phyloP scores from a whole-genome alignment of 2,329 filamentous ascomycete species.

The Tolypocladium endophyticum region DNA sequence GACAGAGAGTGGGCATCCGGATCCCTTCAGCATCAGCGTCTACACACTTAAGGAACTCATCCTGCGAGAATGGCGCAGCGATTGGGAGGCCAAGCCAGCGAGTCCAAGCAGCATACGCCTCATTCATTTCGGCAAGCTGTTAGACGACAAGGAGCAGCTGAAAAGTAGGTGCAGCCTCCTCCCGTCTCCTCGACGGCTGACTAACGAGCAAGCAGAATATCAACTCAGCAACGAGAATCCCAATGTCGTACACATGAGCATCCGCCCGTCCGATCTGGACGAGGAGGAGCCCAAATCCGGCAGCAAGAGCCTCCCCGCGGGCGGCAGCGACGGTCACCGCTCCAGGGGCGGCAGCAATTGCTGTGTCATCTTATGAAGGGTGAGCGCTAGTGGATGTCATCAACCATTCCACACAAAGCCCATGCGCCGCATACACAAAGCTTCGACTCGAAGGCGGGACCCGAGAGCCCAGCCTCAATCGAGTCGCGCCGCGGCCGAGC shows the following conservation, averaged over 20 bases:
- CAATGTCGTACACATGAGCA: constrained; percentile 91
- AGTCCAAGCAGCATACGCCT: constrained; percentile 83
- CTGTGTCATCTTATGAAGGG: constrained; percentile 39
- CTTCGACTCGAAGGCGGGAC: neutral
- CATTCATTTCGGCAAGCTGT: constrained; percentile 82
- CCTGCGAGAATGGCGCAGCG: constrained; percentile 80
- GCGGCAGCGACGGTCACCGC: constrained; percentile 27
- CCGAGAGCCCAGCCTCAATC: neutral
- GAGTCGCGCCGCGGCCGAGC: neutral
- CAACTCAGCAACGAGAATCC: constrained; percentile 63
- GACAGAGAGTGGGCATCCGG: constrained; percentile 47
- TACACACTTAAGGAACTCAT: constrained; percentile 94
- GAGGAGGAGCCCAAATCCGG: constrained; percentile 65
- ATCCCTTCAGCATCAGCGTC: constrained; percentile 83
- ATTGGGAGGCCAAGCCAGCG: constrained; percentile 81
- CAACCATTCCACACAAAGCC: neutral
- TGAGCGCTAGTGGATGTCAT: neutral
- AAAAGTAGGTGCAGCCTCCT: constrained; percentile 53
- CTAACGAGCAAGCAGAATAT: constrained; percentile 47
- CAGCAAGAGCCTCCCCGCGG: constrained; percentile 37
- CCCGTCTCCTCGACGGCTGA: neutral
- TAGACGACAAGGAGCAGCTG: constrained; percentile 79
- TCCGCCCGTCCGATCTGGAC: constrained; percentile 77
- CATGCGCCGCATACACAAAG: neutral
- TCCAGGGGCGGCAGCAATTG: constrained; percentile 30